phyloP scores from a whole-genome alignment of 345 rosid species.

The Hibiscus syriacus region DNA sequence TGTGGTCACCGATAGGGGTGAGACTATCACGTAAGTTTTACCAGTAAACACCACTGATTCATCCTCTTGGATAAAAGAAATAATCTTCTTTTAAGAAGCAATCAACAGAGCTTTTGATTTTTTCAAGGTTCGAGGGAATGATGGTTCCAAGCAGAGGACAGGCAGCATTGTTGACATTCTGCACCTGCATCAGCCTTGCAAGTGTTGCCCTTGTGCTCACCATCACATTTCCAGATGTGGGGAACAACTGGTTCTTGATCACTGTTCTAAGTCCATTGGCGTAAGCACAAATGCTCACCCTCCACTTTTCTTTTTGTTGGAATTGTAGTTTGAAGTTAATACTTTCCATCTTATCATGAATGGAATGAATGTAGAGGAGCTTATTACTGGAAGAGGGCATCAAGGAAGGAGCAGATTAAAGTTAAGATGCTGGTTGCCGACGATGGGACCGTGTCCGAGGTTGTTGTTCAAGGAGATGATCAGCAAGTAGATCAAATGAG shows the following conservation, averaged over 20 bases:
- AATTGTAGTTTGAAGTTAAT: background rate
- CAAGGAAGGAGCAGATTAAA: slow-evolving; percentile 87
- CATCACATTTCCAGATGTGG: slow-evolving; percentile 72
- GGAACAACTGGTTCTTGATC: slow-evolving; percentile 92
- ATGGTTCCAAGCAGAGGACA: slow-evolving; percentile 93
- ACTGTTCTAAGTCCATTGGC: slow-evolving; percentile 74
- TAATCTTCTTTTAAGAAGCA: background rate
- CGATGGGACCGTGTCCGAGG: slow-evolving; percentile 56
- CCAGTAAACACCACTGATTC: too few species aligned
- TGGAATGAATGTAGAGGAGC: slow-evolving; percentile 70
- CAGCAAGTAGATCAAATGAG: slow-evolving; percentile 86
- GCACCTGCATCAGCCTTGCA: slow-evolving; percentile 92
- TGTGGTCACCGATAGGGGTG: slow-evolving; percentile 71
- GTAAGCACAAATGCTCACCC: slow-evolving; percentile 37
- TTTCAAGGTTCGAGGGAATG: slow-evolving; percentile 67
- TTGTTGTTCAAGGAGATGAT: slow-evolving; percentile 90
- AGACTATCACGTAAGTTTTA: slow-evolving; percentile 66
- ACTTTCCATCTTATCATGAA: background rate
- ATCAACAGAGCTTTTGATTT: background rate
- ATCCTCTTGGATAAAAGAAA: background rate
- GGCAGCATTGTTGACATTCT: slow-evolving; percentile 86
- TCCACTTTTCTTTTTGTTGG: background rate
- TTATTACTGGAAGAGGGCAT: slow-evolving; percentile 84
- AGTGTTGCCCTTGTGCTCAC: slow-evolving; percentile 93
- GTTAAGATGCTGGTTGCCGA: slow-evolving; percentile 65